A percentile compares a stretch with the other conserved stretches of the same genome.
phyloP scores from a whole-genome alignment of 305 asterid species.

The Fraxinus angustifolia region DNA sequence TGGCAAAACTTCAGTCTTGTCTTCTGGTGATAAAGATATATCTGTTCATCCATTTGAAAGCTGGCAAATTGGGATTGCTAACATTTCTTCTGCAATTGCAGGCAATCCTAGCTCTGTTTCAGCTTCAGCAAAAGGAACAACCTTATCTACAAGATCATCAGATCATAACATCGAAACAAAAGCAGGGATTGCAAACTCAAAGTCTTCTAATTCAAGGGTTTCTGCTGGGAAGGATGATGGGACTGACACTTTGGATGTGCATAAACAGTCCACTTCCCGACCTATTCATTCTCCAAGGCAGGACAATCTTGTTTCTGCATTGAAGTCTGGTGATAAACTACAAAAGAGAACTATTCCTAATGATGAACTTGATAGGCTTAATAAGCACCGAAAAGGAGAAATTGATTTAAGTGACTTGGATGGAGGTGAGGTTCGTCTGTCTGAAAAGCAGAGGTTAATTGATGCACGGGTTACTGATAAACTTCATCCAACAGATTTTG shows the following conservation, averaged over 20 bases:
- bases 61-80: constrained; percentile 35
- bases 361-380: constrained; percentile 72
- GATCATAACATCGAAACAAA: constrained; percentile 52
- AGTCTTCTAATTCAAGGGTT: constrained; percentile 54
- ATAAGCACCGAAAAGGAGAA: constrained; percentile 87
- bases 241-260: constrained; percentile 52
- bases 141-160: constrained; percentile 47
- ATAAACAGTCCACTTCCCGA: constrained; percentile 58
- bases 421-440: constrained; percentile 52
- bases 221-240: constrained; percentile 61
- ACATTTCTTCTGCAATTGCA: constrained; percentile 44
- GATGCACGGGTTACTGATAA: constrained; percentile 58
- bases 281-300: constrained; percentile 70
- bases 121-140: constrained; percentile 46
- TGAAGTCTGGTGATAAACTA: constrained; percentile 62
- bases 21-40: constrained; percentile 37
- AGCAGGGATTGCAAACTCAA: constrained; percentile 44
- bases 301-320: constrained; percentile 42
- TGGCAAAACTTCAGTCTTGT: constrained; percentile 47
- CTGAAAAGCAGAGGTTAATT: constrained; percentile 68
- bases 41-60: constrained; percentile 29
- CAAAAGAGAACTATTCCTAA: constrained; percentile 81
- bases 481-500: constrained; percentile 43
- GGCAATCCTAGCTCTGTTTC: constrained; percentile 44
- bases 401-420: constrained; percentile 65